Evolutionary conservation across 768 basidiomycete genomes (phyloP), one percentile per base, ranked within the genome.

Genomic region (Psilocybe sp.): DNA sequence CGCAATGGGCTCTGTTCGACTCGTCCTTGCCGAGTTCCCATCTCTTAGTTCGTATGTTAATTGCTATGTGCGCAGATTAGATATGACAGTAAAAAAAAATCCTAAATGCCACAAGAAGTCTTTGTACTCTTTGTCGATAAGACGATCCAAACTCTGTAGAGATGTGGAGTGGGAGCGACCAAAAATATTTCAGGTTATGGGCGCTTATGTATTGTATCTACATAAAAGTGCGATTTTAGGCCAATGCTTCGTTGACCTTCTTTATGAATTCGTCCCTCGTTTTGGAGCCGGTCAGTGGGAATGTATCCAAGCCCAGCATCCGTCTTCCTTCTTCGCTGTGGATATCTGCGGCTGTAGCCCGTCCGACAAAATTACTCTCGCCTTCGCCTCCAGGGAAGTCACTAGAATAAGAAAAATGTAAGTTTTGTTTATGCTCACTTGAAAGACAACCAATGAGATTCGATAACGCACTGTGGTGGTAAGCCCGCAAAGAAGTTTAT

Each of bases 331-430:
- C 69, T 2, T 52, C 42, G 0, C 58, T 64, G 4, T 55, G 58
- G 5, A 75, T 57, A 54, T 78, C 69, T 1, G 65, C 56, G 4
- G 57, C 35, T 4, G 59, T 68, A 2, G 63, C 74, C 31, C 77
- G 64, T 7, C 70, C 74, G 1, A 64, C 41, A 44, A 76, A 81
- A 8, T 55, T 51, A 0, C 74, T 73, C 60, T 82, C 80, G 18
- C 79, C 77, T 38, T 71, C 66, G 4, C 79, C 80, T 35, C 77
- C 74, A 0, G 79, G 77, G 41, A 80, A 81, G 50, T 82, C 79
- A 9, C 78, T 79, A 38, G n/a, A n/a, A n/a, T 40, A 3, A 9
- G 20, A 20, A 18, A 15, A 55, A 16, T 12, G 49, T 34, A 11
- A 15, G 23, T 45, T 39, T 38, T 18, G 13, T 31, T 4, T 23